A percentile compares a stretch with the other conserved stretches of the same genome.
These are phyloP conservation scores for Suillus ampliporus DNA, from an alignment of 768 basidiomycete genomes.

Conservation along the genomic window DNA sequence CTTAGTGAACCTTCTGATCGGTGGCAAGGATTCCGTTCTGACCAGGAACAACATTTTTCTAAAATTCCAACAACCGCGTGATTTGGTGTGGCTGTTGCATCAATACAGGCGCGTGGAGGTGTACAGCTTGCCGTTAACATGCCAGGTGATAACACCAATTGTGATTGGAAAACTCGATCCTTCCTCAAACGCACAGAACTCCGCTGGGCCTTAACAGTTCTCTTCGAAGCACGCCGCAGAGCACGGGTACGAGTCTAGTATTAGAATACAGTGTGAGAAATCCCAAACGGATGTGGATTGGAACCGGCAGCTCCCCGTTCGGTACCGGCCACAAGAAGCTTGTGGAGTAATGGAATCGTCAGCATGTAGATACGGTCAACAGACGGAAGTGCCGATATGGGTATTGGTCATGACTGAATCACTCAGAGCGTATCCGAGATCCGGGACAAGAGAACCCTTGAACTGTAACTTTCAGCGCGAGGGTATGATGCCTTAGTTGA, in stretches of 20 bases:
- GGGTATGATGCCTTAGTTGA: too few relatives aligned
- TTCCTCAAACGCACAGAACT: slow-evolving; percentile 41
- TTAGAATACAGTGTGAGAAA: slow-evolving; percentile 40
- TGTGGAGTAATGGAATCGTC: slow-evolving; percentile 30
- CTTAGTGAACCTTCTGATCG: too few relatives aligned
- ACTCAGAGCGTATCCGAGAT: background rate
- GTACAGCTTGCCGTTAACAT: slow-evolving; percentile 38
- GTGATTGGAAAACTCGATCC: slow-evolving; percentile 44
- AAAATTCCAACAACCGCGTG: too few relatives aligned
- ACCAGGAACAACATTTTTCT: background rate
- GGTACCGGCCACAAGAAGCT: slow-evolving; percentile 30
- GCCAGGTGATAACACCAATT: slow-evolving; percentile 25
- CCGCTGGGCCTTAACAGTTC: slow-evolving; percentile 27
- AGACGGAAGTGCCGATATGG: slow-evolving; percentile 30
- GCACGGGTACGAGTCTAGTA: slow-evolving; percentile 41
- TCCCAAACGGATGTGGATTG: slow-evolving; percentile 33
- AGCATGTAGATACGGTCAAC: slow-evolving; percentile 14
- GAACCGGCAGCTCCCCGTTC: slow-evolving; percentile 40
- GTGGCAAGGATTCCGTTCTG: background rate
- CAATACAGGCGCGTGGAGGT: slow-evolving; percentile 36
- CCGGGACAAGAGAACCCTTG: background rate
- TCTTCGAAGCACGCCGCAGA: slow-evolving; percentile 31
- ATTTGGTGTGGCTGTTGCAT: slow-evolving; percentile 9
- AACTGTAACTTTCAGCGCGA: background rate
- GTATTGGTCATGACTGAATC: slow-evolving; percentile 27